Conservation (phyloP, 2,329 filamentous ascomycete species). For the Fusarium heterosporum region DNA sequence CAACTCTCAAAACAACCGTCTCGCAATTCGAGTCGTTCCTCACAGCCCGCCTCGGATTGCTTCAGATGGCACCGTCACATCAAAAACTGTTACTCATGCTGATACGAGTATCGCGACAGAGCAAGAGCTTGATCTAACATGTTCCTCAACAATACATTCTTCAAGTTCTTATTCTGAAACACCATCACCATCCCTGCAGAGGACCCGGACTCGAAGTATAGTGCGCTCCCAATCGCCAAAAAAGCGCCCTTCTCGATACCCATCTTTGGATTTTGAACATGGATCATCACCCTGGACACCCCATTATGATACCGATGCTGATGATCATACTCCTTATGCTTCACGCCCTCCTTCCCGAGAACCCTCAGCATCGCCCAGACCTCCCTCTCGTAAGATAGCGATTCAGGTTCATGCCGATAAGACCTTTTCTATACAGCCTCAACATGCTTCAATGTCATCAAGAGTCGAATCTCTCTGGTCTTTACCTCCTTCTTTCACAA, state of each 20-base stretch:
- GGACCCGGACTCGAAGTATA: constrained; percentile 32
- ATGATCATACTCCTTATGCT: constrained; percentile 34
- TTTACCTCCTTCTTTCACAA: constrained; percentile 58
- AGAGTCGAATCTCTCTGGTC: constrained; percentile 53
- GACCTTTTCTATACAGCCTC: constrained; percentile 65
- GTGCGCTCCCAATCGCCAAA: constrained; percentile 38
- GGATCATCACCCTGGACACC: constrained; percentile 39
- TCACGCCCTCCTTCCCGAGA: constrained; percentile 37
- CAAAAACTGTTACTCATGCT: constrained; percentile 44
- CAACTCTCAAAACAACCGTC: constrained; percentile 48
- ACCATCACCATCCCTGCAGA: constrained; percentile 42
- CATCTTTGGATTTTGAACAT: constrained; percentile 34
- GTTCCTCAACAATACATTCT: constrained; percentile 34
- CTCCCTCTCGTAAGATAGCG: constrained; percentile 52
- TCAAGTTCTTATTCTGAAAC: constrained; percentile 42
- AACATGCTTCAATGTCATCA: constrained; percentile 49
- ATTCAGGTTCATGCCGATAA: constrained; percentile 68
- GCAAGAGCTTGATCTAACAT: constrained; percentile 27
- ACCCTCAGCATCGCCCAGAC: constrained; percentile 44
- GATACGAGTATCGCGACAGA: constrained; percentile 44
- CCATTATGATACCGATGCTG: constrained; percentile 36
- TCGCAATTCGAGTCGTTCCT: constrained; percentile 55
- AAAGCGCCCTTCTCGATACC: constrained; percentile 30
- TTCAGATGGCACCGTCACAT: constrained; percentile 47
- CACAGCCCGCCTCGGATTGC: constrained; percentile 54